Percentiles rank a stretch among this genome's conserved stretches.
Evolutionary conservation across 2,329 filamentous ascomycete genomes (phyloP).

Genomic region (Conoideocrella luteorostrata): DNA sequence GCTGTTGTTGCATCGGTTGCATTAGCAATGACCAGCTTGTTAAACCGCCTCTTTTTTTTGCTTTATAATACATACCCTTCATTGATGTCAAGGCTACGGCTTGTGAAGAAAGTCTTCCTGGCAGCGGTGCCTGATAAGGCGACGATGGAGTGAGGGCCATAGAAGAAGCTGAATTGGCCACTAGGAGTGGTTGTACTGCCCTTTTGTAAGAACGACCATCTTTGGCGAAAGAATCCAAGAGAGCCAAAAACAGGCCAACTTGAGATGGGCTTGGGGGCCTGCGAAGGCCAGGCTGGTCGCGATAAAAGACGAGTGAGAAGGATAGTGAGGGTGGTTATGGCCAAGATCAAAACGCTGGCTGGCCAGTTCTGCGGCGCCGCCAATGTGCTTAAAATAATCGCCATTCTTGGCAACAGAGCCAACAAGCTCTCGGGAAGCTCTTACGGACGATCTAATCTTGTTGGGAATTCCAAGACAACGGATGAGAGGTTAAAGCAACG

Average conservation of each 20-base stretch:
- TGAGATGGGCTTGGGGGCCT: slow-evolving; percentile 18
- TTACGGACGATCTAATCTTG: too few relatives aligned
- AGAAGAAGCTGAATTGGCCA: slow-evolving; percentile 43
- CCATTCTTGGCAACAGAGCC: too few relatives aligned
- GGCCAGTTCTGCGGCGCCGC: slow-evolving; percentile 10
- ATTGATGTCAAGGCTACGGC: slow-evolving; percentile 33
- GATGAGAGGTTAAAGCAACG: too few relatives aligned
- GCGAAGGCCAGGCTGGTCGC: slow-evolving; percentile 17
- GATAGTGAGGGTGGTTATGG: slow-evolving; percentile 3
- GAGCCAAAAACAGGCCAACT: slow-evolving; percentile 37
- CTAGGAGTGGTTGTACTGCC: slow-evolving; percentile 23
- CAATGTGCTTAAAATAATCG: slow-evolving; percentile 1
- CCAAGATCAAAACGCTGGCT: slow-evolving; percentile 7
- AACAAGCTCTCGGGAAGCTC: too few relatives aligned
- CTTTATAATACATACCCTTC: slow-evolving; percentile 29
- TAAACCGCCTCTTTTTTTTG: not conserved
- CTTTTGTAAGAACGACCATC: slow-evolving; percentile 37
- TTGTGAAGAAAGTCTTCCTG: slow-evolving; percentile 38
- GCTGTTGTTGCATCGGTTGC: slow-evolving; percentile 9
- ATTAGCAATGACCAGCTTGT: not conserved
- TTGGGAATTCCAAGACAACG: too few relatives aligned
- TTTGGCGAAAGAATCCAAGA: slow-evolving; percentile 37
- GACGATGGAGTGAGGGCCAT: slow-evolving; percentile 37
- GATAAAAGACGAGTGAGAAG: not conserved
- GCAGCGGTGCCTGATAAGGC: slow-evolving; percentile 35